Evolutionary conservation across 2,329 filamentous ascomycete species (phyloP).

Genomic region (Neurospora sp.): DNA sequence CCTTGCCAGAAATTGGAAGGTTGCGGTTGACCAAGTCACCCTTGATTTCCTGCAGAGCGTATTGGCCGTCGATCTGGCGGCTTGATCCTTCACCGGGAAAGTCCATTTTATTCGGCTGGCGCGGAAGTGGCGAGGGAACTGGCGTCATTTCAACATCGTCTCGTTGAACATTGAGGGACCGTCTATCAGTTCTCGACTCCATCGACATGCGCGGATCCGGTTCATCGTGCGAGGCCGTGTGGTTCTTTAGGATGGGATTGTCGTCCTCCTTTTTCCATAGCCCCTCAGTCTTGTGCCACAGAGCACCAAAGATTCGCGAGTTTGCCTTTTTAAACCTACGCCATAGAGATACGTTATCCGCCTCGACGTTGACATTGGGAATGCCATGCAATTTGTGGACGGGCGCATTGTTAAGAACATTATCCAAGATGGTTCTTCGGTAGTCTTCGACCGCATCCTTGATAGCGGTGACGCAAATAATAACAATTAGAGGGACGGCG

Average conservation of each 20-base stretch:
- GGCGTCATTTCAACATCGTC: slow-evolving; percentile 93
- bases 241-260: slow-evolving; percentile 39
- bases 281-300: slow-evolving; percentile 38
- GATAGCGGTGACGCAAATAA: slow-evolving; percentile 76
- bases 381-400: slow-evolving; percentile 83
- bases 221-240: slow-evolving; percentile 41
- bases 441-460: slow-evolving; percentile 97
- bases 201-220: slow-evolving; percentile 55
- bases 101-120: slow-evolving; percentile 24
- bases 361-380: slow-evolving; percentile 86
- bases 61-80: slow-evolving; percentile 27
- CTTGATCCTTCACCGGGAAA: slow-evolving; percentile 23
- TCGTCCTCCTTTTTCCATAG: slow-evolving; percentile 37
- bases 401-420: slow-evolving; percentile 89
- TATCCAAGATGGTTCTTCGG: slow-evolving; percentile 82
- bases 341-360: slow-evolving; percentile 80
- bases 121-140: slow-evolving; percentile 68
- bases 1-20: slow-evolving; percentile 54
- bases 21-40: slow-evolving; percentile 63
- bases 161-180: slow-evolving; percentile 17
- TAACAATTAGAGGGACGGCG: slow-evolving; percentile 85
- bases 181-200: slow-evolving; percentile 40
- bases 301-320: slow-evolving; percentile 47
- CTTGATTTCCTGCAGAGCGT: slow-evolving; percentile 36
- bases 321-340: slow-evolving; percentile 83